phyloP scores from a whole-genome alignment of 139 green algal species.

The Tetraselmis striata region DNA sequence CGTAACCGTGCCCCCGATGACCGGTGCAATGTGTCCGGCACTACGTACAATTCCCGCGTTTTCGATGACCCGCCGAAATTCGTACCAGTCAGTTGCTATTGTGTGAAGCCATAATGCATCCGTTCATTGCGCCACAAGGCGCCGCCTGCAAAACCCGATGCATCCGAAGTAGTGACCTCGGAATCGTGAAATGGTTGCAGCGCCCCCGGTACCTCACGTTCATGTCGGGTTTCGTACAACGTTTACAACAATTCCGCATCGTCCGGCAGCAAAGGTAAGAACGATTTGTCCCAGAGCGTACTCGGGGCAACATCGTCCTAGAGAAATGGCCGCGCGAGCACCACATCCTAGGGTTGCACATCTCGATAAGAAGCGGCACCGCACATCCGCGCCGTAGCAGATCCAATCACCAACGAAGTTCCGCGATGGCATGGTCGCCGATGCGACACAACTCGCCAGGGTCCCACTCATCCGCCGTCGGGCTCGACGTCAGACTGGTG shows the following conservation, averaged over 20 bases:
- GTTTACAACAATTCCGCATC: neutral
- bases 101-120: neutral
- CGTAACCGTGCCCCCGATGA: neutral
- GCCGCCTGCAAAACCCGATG: neutral
- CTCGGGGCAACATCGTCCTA: neutral
- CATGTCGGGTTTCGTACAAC: neutral
- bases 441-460: neutral
- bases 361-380: neutral
- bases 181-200: neutral
- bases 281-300: neutral
- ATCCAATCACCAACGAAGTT: neutral
- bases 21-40: neutral
- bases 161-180: neutral
- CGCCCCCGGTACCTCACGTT: neutral
- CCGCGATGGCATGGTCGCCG: neutral
- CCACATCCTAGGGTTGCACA: neutral
- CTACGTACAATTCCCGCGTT: neutral
- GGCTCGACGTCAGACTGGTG: neutral
- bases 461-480: neutral
- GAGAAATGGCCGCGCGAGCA: neutral
- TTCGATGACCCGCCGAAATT: neutral
- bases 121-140: neutral
- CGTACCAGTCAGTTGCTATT: neutral
- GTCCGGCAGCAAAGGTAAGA: neutral
- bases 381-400: neutral